Evolutionary conservation across 306 rosid species (phyloP).

Genomic region (Ochetophila trinervis): DNA sequence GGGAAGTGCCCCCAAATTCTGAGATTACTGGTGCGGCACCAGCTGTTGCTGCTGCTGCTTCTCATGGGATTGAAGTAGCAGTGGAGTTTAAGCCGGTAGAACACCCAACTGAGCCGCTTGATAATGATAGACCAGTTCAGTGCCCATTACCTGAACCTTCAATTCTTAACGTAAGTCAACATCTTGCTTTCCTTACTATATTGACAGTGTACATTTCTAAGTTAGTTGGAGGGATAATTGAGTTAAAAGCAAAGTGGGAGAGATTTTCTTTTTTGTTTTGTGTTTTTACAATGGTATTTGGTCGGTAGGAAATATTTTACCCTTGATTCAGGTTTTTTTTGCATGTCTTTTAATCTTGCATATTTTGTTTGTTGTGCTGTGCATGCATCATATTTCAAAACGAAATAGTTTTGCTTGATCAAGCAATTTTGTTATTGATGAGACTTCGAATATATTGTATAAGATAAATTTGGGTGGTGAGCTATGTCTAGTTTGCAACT

Average conservation of each 20-base stretch:
- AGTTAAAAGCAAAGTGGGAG: neutral
- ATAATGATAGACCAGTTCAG: constrained; percentile 75
- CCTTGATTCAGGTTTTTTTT: neutral
- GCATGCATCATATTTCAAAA: neutral
- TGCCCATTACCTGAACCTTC: constrained; percentile 95
- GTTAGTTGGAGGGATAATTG: neutral
- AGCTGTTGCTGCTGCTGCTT: constrained; percentile 37
- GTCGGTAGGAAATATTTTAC: neutral
- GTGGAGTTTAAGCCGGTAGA: constrained; percentile 95
- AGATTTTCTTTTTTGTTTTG: neutral
- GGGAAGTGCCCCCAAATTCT: constrained; percentile 60
- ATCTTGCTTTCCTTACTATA: constrained; percentile 11
- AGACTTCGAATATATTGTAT: neutral
- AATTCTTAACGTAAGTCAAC: constrained; percentile 72
- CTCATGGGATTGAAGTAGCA: constrained; percentile 91
- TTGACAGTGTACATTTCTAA: neutral
- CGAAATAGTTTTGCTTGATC: neutral
- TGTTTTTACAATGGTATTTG: too few species aligned
- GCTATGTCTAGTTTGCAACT: too few species aligned
- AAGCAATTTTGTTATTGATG: neutral
- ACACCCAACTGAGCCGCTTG: constrained; percentile 84
- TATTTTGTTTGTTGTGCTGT: neutral
- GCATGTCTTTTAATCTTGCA: neutral
- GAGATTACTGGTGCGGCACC: constrained; percentile 32
- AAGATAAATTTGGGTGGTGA: neutral